A percentile compares a stretch with the other conserved stretches of the same genome.
Conservation (phyloP, 768 basidiomycete species). For the Auriscalpium orientale region DNA sequence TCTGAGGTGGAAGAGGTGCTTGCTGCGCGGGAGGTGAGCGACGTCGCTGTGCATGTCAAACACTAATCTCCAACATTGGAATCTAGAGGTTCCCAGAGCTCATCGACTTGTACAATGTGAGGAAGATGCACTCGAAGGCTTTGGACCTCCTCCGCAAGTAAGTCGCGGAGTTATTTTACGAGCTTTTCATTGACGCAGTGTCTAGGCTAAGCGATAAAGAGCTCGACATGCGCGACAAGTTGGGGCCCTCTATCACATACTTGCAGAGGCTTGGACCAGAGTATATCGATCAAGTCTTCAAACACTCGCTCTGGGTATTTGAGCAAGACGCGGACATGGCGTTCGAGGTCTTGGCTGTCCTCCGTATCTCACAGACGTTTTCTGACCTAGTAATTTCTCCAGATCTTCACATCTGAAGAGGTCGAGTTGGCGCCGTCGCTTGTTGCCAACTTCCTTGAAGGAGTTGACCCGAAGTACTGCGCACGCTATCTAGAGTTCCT, state of each 20-base stretch:
- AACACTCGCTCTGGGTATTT: conserved; percentile 81
- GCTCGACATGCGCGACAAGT: conserved; percentile 68
- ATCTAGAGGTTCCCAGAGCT: conserved; percentile 85
- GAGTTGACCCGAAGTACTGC: conserved; percentile 60
- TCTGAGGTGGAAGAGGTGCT: conserved; percentile 87
- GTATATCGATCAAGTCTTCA: conserved; percentile 74
- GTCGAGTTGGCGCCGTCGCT: conserved; percentile 75
- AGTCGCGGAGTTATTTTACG: conserved; percentile 20
- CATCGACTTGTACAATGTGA: conserved; percentile 85
- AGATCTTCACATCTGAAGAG: conserved; percentile 97
- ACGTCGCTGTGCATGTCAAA: not conserved
- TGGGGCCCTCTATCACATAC: conserved; percentile 80
- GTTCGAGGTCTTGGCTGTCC: conserved; percentile 47
- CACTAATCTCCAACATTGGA: not conserved
- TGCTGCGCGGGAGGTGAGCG: conserved; percentile 64
- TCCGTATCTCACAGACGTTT: not conserved
- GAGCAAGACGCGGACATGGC: conserved; percentile 64
- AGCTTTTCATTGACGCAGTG: not conserved
- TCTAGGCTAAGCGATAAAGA: conserved; percentile 73
- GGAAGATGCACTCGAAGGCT: conserved; percentile 92
- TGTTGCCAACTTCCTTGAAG: conserved; percentile 75
- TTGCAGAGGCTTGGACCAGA: conserved; percentile 85
- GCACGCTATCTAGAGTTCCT: conserved; percentile 80
- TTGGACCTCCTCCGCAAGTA: conserved; percentile 79
- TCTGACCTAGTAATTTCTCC: not conserved